These are phyloP conservation scores for Metahyphopichia silvanorum DNA, from an alignment of 805 yeast genomes.

Conservation along the genomic window DNA sequence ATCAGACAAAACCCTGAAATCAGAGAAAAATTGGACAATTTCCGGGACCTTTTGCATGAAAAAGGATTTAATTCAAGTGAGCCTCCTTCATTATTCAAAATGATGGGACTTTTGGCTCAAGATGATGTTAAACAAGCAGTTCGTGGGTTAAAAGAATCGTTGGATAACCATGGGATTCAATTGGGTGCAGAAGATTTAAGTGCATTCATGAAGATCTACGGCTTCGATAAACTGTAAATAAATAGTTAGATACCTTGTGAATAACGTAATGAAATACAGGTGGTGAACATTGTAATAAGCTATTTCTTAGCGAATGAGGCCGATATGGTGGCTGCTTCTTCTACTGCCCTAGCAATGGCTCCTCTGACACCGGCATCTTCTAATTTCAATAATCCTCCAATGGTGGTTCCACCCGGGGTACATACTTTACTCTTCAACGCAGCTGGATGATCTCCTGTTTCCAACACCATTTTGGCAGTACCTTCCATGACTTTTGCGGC, in stretches of 20 bases:
- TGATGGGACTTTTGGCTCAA: slow-evolving; percentile 36
- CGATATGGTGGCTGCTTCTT: slow-evolving; percentile 88
- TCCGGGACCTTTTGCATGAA: slow-evolving; percentile 24
- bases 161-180: slow-evolving; percentile 29
- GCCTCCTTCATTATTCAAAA: slow-evolving; percentile 31
- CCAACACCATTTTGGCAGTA: slow-evolving; percentile 83
- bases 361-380: slow-evolving; percentile 89
- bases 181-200: slow-evolving; percentile 31
- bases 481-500: slow-evolving; percentile 96
- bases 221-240: slow-evolving; percentile 4
- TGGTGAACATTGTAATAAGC: background rate
- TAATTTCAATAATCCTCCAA: slow-evolving; percentile 88
- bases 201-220: slow-evolving; percentile 23
- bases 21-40: slow-evolving; percentile 21
- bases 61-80: slow-evolving; percentile 31
- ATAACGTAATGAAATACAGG: slow-evolving; percentile 1
- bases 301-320: slow-evolving; percentile 41
- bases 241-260: slow-evolving; percentile 3
- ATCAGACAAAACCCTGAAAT: slow-evolving; percentile 28
- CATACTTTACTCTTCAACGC: slow-evolving; percentile 83
- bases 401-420: slow-evolving; percentile 98
- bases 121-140: slow-evolving; percentile 30
- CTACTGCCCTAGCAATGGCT: slow-evolving; percentile 83
- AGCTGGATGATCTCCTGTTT: slow-evolving; percentile 84
- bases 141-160: slow-evolving; percentile 22